Base-by-base conservation (phyloP, 2,329 filamentous ascomycete species). In the Fusarium sp. region DNA sequence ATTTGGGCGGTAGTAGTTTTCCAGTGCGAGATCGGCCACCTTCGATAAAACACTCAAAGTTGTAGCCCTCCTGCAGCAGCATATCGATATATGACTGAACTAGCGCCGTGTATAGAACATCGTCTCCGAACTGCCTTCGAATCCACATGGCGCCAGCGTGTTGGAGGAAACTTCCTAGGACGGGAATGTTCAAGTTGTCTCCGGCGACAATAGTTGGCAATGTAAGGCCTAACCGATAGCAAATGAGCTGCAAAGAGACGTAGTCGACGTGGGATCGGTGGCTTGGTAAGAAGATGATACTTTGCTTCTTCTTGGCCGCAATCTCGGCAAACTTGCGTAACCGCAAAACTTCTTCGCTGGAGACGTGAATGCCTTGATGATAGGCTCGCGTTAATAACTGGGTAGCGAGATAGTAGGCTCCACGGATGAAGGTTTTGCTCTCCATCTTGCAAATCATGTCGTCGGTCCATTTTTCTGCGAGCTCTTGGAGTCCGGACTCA, bases 401-500 rank as follows among this genome's bases (percentile, higher is more conserved):
- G 1, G 94, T 97, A 51, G 85, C 85, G 38, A 97, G 77, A 78
- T 97, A 99, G 78, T 98, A 98, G 50, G 96, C 95, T 23, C 93
- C 89, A 53, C 96, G 85, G 72, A 99, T 97, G 76, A 98, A 98
- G 2, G 88, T 84, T 77, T 94, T 96, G 83, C 91, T 96, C 80
- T 99, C 96, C 86, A 98, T 95, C 81, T 99, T 99, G 86, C 95
- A 98, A 67, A 99, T 97, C 96, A 99, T 98, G 68, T 91, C 89
- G 76, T 97, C 93, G 23, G 93, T 93, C 86, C 96, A 90, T 70
- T 91, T 90, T 69, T 96, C 93, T 4, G 93, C 91, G 4, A 97
- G 90, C 76, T 97, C 90, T 59, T 89, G 85, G 49, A 99, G 82
- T 62, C 90, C 90, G 36, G 84, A 83, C 75, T 93, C 89, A 61